These are phyloP conservation scores for Teratosphaeria pseudoeucalypti DNA, from an alignment of 2,329 filamentous ascomycete genomes.

Conservation along the genomic window DNA sequence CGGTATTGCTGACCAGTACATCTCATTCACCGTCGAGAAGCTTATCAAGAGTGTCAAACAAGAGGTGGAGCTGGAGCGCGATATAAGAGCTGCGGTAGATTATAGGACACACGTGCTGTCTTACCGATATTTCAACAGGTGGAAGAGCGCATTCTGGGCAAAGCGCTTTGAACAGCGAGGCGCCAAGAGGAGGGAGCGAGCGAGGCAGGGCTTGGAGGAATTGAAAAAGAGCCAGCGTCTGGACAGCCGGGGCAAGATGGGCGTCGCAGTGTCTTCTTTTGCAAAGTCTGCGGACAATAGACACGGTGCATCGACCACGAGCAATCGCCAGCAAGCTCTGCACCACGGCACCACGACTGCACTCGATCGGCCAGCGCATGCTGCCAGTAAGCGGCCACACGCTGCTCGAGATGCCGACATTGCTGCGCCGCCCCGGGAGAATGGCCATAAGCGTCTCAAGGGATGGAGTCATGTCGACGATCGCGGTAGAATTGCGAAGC, in stretches of 20 bases:
- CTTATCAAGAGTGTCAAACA: slow-evolving; percentile 26
- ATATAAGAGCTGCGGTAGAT: slow-evolving; percentile 8
- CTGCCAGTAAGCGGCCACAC: slow-evolving; percentile 17
- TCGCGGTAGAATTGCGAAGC: slow-evolving; percentile 12
- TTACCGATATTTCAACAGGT: slow-evolving; percentile 27
- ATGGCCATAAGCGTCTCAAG: slow-evolving; percentile 20
- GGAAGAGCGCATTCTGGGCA: slow-evolving; percentile 28
- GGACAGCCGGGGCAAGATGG: neutral
- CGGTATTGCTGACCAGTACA: slow-evolving; percentile 37
- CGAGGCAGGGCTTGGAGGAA: slow-evolving; percentile 14
- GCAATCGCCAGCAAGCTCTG: neutral
- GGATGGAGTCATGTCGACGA: slow-evolving; percentile 18
- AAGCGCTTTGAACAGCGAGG: slow-evolving; percentile 26
- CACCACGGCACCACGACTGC: neutral
- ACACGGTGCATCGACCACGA: neutral
- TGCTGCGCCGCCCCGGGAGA: neutral
- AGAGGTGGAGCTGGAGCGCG: slow-evolving; percentile 20
- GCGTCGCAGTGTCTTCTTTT: neutral
- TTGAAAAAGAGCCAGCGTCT: slow-evolving; percentile 4
- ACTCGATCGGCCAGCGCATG: slow-evolving; percentile 7
- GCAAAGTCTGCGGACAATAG: neutral
- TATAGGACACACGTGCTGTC: slow-evolving; percentile 15
- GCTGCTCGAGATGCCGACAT: slow-evolving; percentile 12
- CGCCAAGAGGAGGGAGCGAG: slow-evolving; percentile 26
- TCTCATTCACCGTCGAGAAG: slow-evolving; percentile 29